A percentile compares a stretch with the other conserved stretches of the same genome.
phyloP scores from a whole-genome alignment of 768 basidiomycete genomes.

The Xanthoconium purpureum region DNA sequence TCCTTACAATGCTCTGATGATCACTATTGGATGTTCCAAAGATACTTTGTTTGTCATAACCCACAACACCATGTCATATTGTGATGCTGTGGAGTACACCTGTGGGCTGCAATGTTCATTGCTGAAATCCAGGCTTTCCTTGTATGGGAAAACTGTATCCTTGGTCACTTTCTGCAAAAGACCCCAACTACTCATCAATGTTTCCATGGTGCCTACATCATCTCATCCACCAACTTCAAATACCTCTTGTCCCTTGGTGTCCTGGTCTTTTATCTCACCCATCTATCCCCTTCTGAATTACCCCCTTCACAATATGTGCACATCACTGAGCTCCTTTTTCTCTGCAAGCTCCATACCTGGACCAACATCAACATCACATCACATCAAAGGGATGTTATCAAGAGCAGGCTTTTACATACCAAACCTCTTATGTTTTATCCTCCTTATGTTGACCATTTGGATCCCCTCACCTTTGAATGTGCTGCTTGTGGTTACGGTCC shows the following conservation, averaged over 20 bases:
- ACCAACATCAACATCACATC: not conserved
- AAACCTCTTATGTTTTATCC: slow-evolving; percentile 1
- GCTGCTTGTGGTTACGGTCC: not conserved
- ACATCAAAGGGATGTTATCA: not conserved
- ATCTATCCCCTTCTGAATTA: not conserved
- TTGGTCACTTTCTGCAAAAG: not conserved
- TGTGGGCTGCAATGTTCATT: not conserved
- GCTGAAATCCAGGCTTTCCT: not conserved
- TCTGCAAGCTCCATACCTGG: not conserved
- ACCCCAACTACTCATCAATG: not conserved
- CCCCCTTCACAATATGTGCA: not conserved
- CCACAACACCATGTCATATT: not conserved
- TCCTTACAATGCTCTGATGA: not conserved
- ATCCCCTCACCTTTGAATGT: not conserved
- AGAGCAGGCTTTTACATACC: not conserved
- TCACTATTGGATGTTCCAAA: not conserved
- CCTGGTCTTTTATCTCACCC: not conserved
- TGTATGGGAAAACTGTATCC: not conserved
- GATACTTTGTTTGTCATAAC: not conserved
- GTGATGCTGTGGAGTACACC: not conserved
- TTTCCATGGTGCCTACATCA: not conserved
- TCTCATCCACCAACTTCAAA: not conserved
- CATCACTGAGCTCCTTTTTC: not conserved
- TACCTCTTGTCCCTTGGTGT: not conserved
- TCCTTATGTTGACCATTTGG: not conserved